Base-by-base conservation (phyloP, 2,329 filamentous ascomycete genomes). In the Reticulascus tulasneorum region DNA sequence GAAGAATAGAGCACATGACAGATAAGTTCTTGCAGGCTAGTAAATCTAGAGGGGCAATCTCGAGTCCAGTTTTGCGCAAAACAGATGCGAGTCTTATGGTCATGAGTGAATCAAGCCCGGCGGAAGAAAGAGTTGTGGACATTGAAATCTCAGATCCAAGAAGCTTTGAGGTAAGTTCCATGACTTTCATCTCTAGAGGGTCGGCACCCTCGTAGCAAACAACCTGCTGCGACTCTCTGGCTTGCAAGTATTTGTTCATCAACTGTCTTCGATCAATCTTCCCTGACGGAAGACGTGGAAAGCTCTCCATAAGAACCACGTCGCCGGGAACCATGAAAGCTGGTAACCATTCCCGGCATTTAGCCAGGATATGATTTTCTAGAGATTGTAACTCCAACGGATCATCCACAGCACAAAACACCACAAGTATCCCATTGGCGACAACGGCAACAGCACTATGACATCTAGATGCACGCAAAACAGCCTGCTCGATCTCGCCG, bases 311-410 rank as follows among this genome's bases (percentile, higher is more conserved):
- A 2, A 84, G 51, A 1, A 87, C 58, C 17, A 94, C 64, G 42
- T 94, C 84, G 5, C 75, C 73, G 1, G 90, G 90, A 2, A 94
- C 63, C 90, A 95, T 95, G 53, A 82, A 93, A 5, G 71, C 68
- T 0, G 89, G 87, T 2, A 96, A 69, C 86, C 88, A 94, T 33
- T 71, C 69, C 33, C 69, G 71, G 58, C 87, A 94, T 5, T 68
- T 73, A 12, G 68, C 53, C 21, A 75, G 51, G 9, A 94, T 64
- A 57, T 55, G 22, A 55, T 58, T 13, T 60, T 63, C 39, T 35
- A 12, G 13, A 11, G 9, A 9, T 29, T 4, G 15, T 18, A 66
- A 49, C 6, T 55, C 51, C 6, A 50, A 45, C 2, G 38, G 7
- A 46, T 23, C 17, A 23, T 77, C 72, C 2, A 75, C 63, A 6